Evolutionary conservation across 2,329 filamentous ascomycete species (phyloP).

Genomic region (Fusarium torreyae): DNA sequence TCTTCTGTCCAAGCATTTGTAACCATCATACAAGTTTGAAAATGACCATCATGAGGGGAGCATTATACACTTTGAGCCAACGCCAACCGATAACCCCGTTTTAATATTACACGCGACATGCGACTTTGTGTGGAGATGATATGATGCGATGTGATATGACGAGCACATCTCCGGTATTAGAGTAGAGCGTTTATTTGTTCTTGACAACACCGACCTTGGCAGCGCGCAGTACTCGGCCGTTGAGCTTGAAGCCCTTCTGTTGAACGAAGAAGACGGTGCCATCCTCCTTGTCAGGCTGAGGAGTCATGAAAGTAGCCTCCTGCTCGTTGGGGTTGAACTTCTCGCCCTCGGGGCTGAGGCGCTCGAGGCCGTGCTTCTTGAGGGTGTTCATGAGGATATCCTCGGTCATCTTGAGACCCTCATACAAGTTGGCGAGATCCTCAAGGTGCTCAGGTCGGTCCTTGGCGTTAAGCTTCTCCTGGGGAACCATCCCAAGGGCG

Average conservation of each 20-base stretch:
- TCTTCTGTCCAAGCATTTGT: constrained; percentile 40
- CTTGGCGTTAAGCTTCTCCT: constrained; percentile 75
- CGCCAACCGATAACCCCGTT: constrained; percentile 52
- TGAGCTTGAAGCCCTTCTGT: constrained; percentile 95
- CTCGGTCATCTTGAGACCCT: constrained; percentile 97
- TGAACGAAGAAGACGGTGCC: constrained; percentile 92
- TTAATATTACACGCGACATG: constrained; percentile 55
- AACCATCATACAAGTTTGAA: constrained; percentile 40
- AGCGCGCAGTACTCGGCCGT: constrained; percentile 89
- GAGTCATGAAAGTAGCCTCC: constrained; percentile 96
- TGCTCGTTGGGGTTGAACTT: constrained; percentile 98
- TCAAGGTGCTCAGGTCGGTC: constrained; percentile 69
- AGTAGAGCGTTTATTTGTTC: constrained; percentile 68
- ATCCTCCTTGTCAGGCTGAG: constrained; percentile 88
- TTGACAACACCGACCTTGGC: constrained; percentile 98
- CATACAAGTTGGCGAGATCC: constrained; percentile 85
- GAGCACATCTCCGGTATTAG: constrained; percentile 20
- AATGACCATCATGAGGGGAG: constrained; percentile 61
- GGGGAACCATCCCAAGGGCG: constrained; percentile 83
- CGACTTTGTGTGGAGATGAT: constrained; percentile 26
- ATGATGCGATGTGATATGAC: not conserved
- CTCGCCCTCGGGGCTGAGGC: constrained; percentile 85
- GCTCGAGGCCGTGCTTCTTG: constrained; percentile 93
- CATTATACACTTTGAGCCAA: constrained; percentile 60
- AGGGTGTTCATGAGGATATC: constrained; percentile 87